Base-by-base conservation (phyloP, 352 stramenopile species). In the Phytopythium cucurbitacearum region DNA sequence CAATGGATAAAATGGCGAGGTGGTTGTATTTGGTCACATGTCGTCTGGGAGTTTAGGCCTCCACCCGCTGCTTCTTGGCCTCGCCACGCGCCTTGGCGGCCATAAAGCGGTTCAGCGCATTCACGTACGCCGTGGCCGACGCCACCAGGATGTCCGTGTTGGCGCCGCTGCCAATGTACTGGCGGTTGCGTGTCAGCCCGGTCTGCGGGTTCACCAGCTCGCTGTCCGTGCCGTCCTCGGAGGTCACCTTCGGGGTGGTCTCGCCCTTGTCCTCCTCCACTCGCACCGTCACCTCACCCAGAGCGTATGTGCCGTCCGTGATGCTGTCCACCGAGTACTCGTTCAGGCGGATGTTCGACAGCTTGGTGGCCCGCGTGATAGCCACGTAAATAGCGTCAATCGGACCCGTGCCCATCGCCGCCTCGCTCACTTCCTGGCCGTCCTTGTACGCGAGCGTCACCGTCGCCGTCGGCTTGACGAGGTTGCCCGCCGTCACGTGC, bases 81-180 rank as follows among this genome's bases (percentile, higher is more conserved):
- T 45, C 45, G 11, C 53, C 61, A 47, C 81, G 79, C 52, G 73
- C 62, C 56, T 91, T 85, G 7, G 81, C 78, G 1, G 77, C 87
- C 54, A 95, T 66, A 57, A 93, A 66, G 53, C 86, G 84, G 71
- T 96, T 96, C 21, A 95, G 74, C 11, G 86, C 86, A 61, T 91
- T 94, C 41, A 96, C 73, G 60, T 96, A 96, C 3, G 86, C 86
- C 16, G 85, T 95, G 39, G 87, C 87, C 1, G 82, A 93, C 3
- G 86, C 84, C 13, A 96, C 86, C 34, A 96, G 65, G 51, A 96
- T 96, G 64, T 96, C 87, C 36, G 80, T 94, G 75, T 96, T 93
- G 36, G 87, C 86, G 42, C 87, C 87, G 65, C 95, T 84, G 52
- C 87, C 87, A 13, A 94, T 87, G 64, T 94, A 96, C 63, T 94